Conservation (phyloP, 768 basidiomycete species). For the Psilocybe cubensis region DNA sequence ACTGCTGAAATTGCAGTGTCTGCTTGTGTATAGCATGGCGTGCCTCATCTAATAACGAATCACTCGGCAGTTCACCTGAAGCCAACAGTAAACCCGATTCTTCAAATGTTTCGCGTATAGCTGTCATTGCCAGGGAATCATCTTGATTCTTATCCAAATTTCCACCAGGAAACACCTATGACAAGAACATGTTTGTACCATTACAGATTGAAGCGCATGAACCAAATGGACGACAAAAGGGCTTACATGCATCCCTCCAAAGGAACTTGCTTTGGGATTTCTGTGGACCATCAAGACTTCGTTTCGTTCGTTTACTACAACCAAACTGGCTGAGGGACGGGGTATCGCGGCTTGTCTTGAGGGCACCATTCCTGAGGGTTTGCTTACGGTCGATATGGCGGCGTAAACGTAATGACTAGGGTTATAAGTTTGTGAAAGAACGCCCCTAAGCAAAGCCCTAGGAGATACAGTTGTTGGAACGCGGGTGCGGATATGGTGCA, state of each 20-base stretch:
- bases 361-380: neutral
- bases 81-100: constrained; percentile 72
- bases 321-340: constrained; percentile 68
- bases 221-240: neutral
- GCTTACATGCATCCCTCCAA: constrained; percentile 69
- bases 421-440: neutral
- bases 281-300: constrained; percentile 74
- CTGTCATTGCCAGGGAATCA: constrained; percentile 57
- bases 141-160: constrained; percentile 69
- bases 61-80: constrained; percentile 30
- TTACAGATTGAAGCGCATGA: neutral
- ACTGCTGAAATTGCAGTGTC: constrained; percentile 51
- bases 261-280: constrained; percentile 64
- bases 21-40: constrained; percentile 61
- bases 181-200: neutral
- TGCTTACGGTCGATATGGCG: constrained; percentile 17
- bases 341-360: constrained; percentile 31
- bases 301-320: constrained; percentile 67
- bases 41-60: constrained; percentile 51
- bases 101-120: constrained; percentile 79
- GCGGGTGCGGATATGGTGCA: constrained; percentile 13
- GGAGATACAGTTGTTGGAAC: neutral
- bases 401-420: neutral
- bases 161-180: constrained; percentile 78
- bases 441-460: neutral